phyloP scores from a whole-genome alignment of 306 rosid genomes.

The Cucurbita maxima region DNA sequence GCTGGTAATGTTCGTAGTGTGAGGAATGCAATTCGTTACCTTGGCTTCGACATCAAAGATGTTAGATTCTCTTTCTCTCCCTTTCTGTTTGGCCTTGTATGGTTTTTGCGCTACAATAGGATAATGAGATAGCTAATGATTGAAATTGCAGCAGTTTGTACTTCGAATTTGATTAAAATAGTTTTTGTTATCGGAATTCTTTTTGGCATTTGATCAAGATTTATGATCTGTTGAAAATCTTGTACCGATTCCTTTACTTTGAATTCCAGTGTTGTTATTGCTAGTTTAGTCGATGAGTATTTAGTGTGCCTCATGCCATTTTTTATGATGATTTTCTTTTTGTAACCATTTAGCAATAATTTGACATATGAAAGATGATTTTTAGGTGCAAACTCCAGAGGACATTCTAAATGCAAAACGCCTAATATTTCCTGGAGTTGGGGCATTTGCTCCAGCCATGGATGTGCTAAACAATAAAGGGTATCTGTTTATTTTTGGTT shows the following conservation, averaged over 20 bases:
- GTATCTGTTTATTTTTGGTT: constrained; percentile 13
- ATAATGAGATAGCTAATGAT: neutral
- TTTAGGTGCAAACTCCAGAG: constrained; percentile 69
- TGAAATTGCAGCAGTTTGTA: neutral
- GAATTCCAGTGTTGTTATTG: neutral
- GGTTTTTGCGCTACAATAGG: neutral
- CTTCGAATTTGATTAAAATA: neutral
- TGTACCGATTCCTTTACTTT: neutral
- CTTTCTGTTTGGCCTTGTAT: neutral
- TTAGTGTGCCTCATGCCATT: neutral
- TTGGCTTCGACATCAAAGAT: constrained; percentile 81
- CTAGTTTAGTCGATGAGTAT: neutral
- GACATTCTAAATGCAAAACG: constrained; percentile 71
- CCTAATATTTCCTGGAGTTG: constrained; percentile 83
- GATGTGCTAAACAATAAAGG: constrained; percentile 69
- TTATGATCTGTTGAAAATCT: neutral
- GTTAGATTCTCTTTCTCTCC: constrained; percentile 18
- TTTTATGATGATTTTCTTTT: neutral
- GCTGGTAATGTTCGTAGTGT: constrained; percentile 93
- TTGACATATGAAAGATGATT: constrained; percentile 2
- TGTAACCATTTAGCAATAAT: neutral
- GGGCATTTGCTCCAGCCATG: constrained; percentile 91
- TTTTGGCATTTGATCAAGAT: neutral
- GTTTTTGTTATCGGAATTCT: neutral
- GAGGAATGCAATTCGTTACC: constrained; percentile 66